Evolutionary conservation across 2,329 filamentous ascomycete genomes (phyloP).

Genomic region (Canariomyces notabilis): DNA sequence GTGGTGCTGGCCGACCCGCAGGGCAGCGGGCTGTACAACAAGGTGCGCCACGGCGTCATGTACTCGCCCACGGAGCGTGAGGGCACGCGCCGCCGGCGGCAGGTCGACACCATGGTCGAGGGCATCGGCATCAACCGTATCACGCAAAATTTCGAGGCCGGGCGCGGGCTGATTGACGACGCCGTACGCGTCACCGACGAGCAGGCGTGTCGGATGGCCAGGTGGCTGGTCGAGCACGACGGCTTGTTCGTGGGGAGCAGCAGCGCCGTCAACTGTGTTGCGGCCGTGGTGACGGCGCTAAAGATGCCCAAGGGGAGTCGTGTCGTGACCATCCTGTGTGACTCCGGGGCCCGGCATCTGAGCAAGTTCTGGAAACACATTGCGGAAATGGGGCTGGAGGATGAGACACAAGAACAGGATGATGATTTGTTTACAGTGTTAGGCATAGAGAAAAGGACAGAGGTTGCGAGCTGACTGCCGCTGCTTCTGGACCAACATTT

Average conservation of each 20-base stretch:
- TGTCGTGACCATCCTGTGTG: slow-evolving; percentile 80
- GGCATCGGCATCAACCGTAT: slow-evolving; percentile 92
- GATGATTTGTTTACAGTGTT: slow-evolving; percentile 47
- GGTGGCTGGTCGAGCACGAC: slow-evolving; percentile 92
- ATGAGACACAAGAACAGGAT: slow-evolving; percentile 42
- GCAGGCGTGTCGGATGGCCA: slow-evolving; percentile 89
- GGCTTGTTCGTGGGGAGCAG: slow-evolving; percentile 93
- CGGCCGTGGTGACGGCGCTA: slow-evolving; percentile 64
- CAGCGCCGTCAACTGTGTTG: slow-evolving; percentile 93
- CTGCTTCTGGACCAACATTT: not conserved
- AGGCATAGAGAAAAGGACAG: slow-evolving; percentile 35
- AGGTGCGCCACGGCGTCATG: slow-evolving; percentile 90
- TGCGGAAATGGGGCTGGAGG: slow-evolving; percentile 61
- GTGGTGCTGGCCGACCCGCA: slow-evolving; percentile 90
- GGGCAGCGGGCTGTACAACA: slow-evolving; percentile 89
- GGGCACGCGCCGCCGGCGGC: slow-evolving; percentile 80
- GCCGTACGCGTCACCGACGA: slow-evolving; percentile 82
- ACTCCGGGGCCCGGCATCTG: slow-evolving; percentile 74
- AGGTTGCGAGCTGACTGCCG: slow-evolving; percentile 1
- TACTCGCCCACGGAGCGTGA: slow-evolving; percentile 85
- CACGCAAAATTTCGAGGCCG: slow-evolving; percentile 89
- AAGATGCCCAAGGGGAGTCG: slow-evolving; percentile 55
- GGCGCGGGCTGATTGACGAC: slow-evolving; percentile 81
- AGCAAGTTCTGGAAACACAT: slow-evolving; percentile 81
- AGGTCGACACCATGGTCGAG: slow-evolving; percentile 95